phyloP scores from a whole-genome alignment of 2,329 filamentous ascomycete species.

The Talaromyces sp. region DNA sequence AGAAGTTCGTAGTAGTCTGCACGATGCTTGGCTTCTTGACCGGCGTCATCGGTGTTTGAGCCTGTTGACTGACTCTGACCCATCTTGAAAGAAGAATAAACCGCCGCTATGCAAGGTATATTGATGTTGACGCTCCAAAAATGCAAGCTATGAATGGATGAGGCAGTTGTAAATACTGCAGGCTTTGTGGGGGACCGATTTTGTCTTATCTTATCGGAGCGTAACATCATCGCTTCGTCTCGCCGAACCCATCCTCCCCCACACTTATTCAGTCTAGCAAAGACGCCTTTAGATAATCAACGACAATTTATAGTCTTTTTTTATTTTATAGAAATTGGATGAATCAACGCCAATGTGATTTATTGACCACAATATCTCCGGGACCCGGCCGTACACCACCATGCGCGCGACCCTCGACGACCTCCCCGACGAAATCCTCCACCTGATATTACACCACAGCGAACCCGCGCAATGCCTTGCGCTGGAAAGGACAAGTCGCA shows the following conservation, averaged over 20 bases:
- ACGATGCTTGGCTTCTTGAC: slow-evolving; percentile 26
- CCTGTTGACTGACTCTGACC: slow-evolving; percentile 44
- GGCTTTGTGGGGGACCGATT: slow-evolving; percentile 4
- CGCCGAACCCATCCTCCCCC: neutral
- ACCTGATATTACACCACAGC: slow-evolving; percentile 68
- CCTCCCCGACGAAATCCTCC: slow-evolving; percentile 81
- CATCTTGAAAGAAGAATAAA: slow-evolving; percentile 28
- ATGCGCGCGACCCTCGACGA: slow-evolving; percentile 8
- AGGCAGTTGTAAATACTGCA: neutral
- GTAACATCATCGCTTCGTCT: slow-evolving; percentile 2
- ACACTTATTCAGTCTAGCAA: neutral
- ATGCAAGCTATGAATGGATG: neutral
- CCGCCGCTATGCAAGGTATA: neutral
- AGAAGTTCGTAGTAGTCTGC: slow-evolving; percentile 70
- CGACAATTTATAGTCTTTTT: neutral
- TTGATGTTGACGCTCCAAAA: neutral
- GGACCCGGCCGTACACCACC: slow-evolving; percentile 4
- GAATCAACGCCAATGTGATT: neutral
- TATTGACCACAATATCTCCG: neutral
- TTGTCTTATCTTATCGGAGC: slow-evolving; percentile 13
- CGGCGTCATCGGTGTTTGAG: slow-evolving; percentile 22
- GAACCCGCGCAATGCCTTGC: slow-evolving; percentile 49
- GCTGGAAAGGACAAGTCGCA: slow-evolving; percentile 59
- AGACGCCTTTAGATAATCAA: neutral
- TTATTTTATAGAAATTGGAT: neutral